Percentiles rank a stretch among this genome's conserved stretches.
Evolutionary conservation across 192 early-diverging fungal genomes (phyloP).

Genomic region (Podochytrium sp.): DNA sequence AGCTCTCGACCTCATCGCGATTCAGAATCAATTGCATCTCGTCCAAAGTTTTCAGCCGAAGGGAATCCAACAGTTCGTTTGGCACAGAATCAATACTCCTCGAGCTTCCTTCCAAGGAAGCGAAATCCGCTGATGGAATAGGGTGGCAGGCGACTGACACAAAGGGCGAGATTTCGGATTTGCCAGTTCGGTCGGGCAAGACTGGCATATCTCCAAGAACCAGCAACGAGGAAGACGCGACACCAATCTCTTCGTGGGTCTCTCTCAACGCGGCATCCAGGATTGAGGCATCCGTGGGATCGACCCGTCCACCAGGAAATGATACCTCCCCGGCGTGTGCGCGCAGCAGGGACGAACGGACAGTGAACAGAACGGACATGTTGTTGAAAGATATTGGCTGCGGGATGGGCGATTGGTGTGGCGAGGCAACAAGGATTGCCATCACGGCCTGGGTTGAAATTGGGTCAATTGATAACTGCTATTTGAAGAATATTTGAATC

Average conservation of each 20-base stretch:
- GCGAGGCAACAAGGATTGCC: background rate
- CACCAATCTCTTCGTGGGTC: constrained; percentile 76
- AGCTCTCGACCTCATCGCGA: constrained; percentile 67
- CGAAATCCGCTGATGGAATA: background rate
- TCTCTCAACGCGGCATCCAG: constrained; percentile 78
- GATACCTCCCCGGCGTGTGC: constrained; percentile 74
- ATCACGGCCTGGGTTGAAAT: background rate
- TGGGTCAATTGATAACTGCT: no score
- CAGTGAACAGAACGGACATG: constrained; percentile 82
- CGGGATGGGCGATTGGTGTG: background rate
- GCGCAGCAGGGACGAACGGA: constrained; percentile 66
- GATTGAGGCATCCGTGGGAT: constrained; percentile 57
- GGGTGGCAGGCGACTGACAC: constrained; percentile 11
- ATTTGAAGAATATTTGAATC: no score
- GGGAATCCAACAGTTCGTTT: background rate
- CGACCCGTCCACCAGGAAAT: constrained; percentile 53
- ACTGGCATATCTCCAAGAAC: constrained; percentile 64
- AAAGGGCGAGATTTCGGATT: constrained; percentile 37
- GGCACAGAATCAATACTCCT: background rate
- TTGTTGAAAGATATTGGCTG: constrained; percentile 57
- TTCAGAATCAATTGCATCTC: constrained; percentile 56
- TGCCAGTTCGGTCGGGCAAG: constrained; percentile 38
- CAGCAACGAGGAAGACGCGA: constrained; percentile 47
- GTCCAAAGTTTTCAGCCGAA: background rate
- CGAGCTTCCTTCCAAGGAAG: background rate